Base-by-base conservation (phyloP, 1,284 basidiomycete genomes). In the Sporisorium scitamineum region DNA sequence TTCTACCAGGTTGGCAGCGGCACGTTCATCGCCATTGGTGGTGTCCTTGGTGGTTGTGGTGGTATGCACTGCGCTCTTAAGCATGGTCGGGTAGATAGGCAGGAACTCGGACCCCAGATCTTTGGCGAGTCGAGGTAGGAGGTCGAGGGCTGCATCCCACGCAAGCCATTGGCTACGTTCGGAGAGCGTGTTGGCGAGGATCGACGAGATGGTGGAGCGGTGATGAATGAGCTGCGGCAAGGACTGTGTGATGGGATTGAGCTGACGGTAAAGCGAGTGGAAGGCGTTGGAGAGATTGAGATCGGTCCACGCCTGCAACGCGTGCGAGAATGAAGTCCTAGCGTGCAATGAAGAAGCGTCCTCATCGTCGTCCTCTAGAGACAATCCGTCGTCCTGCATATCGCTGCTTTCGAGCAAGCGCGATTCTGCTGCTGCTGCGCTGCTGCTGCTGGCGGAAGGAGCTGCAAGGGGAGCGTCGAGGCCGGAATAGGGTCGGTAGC, bases 251-350 rank as follows among this genome's bases (percentile, higher is more conserved):
- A 72, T 78, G 5, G 61, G 67, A 16, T 61, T 60, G 50, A 80
- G 74, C 31, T 71, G 59, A 3, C 68, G 62, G 13, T 79, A 69
- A 18, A 84, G 78, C 3, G 51, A 50, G 41, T 80, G 76, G 50
- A 85, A 85, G 3, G 80, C 79, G n/a, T 82, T 61, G 31, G 79
- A 79, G 41, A 83, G 73, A 54, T 85, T 85, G 59, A 85, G 80
- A 50, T 85, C 84, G 16, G 70, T 75, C 84, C 84, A 85, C 2
- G 76, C 72, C 14, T 70, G 56, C 11, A 85, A 62, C 3, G 84
- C 81, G 0, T 73, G 57, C 14, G 79, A 76, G 51, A 83, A 80
- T 1, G 76, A 67, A 0, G 81, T 83, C 14, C 66, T 63, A n/a
- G 71, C 75, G 42, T 79, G 73, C 13, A 81, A 51, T 37, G 69